These are phyloP conservation scores for Psidium friedrichsthalianum DNA, from an alignment of 345 rosid species.

Conservation along the genomic window DNA sequence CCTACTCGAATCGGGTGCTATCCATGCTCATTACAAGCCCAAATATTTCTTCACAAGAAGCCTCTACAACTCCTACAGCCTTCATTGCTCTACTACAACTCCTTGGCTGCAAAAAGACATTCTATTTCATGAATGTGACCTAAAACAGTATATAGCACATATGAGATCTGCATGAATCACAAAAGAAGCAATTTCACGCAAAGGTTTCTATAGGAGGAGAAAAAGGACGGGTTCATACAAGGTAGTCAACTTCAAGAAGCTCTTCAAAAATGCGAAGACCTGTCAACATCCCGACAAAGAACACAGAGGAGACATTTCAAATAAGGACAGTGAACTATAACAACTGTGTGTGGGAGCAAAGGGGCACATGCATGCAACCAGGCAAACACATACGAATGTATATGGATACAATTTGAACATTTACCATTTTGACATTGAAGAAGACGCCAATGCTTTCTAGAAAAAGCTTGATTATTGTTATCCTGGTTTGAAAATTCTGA, in stretches of 20 bases:
- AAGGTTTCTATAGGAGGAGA: slow-evolving; percentile 6
- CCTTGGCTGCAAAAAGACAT: slow-evolving; percentile 61
- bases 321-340: background rate
- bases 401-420: slow-evolving; percentile 1
- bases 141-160: slow-evolving; percentile 1
- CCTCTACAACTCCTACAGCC: slow-evolving; percentile 98
- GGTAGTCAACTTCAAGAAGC: slow-evolving; percentile 97
- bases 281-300: slow-evolving; percentile 19
- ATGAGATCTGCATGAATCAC: background rate
- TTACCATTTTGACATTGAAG: slow-evolving; percentile 98
- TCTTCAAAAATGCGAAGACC: slow-evolving; percentile 99
- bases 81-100: slow-evolving; percentile 99
- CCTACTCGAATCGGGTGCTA: slow-evolving; percentile 95
- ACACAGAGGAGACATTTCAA: background rate
- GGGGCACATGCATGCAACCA: background rate
- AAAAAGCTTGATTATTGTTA: slow-evolving; percentile 80
- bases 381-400: background rate
- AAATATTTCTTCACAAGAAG: slow-evolving; percentile 95
- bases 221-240: slow-evolving; percentile 40
- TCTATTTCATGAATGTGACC: background rate
- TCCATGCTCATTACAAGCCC: slow-evolving; percentile 99
- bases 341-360: background rate
- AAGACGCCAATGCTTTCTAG: slow-evolving; percentile 98
- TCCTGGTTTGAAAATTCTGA: slow-evolving; percentile 64
- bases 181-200: background rate